Evolutionary conservation across 2,329 filamentous ascomycete genomes (phyloP), one percentile per base, ranked within the genome.

Genomic region (Fusarium torulosum): DNA sequence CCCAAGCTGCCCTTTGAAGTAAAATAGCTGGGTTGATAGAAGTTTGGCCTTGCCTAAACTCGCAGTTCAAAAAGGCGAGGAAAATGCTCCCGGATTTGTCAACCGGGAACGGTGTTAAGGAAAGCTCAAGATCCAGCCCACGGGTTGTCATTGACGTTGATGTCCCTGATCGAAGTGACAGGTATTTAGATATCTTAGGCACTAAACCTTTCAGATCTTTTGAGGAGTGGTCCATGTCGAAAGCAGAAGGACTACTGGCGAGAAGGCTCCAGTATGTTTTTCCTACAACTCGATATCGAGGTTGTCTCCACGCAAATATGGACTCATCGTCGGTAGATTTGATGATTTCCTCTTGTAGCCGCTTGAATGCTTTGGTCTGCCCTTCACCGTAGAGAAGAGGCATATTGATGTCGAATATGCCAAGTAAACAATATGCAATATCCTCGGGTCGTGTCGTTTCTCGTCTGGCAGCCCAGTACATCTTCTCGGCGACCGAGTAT

Each of bases 331-430:
- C 68, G 2, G 71, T 74, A 6, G 74, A 74, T 23, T 67, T 72
- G 8, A 76, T 71, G 9, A 75, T 75, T 38, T 75, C 74, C n/a
- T 74, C 69, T 31, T 75, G 74, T 2, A 75, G 46, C 9, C 74
- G 49, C 35, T 67, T 73, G 57, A 75, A 75, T 2, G 74, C 73
- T 21, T 75, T 74, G 21, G 27, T 52, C 25, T 60, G 67, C 1
- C 76, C 76, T 45, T 78, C 75, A 5, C 76, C 75, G 15, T 77
- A 78, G 0, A 78, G 65, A 8, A 78, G 55, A 6, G 76, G 73
- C 72, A 78, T 78, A 40, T 76, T 73, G 40, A 78, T 76, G 49
- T 74, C 66, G 45, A 78, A 77, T 10, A 78, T 65, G 7, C 75
- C 77, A 6, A 78, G 53, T 6, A 78, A 66, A 44, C 73, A 78